Percentiles rank a stretch among this genome's conserved stretches.
Conservation (phyloP, 768 basidiomycete species). For the Kwoniella botswanensis region DNA sequence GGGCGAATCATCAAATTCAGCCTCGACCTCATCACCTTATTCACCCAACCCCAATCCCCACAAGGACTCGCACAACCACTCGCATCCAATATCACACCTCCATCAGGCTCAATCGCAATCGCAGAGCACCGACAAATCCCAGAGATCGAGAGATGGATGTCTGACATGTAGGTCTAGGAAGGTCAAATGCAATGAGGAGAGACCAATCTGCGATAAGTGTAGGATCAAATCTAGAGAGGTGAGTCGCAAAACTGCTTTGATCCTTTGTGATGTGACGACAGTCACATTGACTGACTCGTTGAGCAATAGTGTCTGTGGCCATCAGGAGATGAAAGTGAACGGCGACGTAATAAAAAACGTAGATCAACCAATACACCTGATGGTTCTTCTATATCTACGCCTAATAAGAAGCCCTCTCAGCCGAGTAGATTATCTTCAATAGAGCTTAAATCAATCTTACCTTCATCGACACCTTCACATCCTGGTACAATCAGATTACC, state of each 20-base stretch:
- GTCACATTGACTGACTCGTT: too few species aligned
- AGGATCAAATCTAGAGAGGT: slow-evolving; percentile 28
- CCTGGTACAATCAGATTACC: slow-evolving; percentile 5
- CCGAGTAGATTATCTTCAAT: neutral
- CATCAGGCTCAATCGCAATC: neutral
- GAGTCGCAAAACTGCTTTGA: neutral
- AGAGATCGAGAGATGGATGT: slow-evolving; percentile 30
- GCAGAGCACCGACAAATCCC: neutral
- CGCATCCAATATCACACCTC: neutral
- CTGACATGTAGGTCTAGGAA: slow-evolving; percentile 29
- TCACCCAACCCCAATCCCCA: slow-evolving; percentile 4
- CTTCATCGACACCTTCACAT: neutral
- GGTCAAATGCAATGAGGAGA: slow-evolving; percentile 30
- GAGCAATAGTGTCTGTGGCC: slow-evolving; percentile 22
- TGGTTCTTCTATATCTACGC: neutral
- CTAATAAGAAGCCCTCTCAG: neutral
- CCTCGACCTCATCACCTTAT: neutral
- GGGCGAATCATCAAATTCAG: slow-evolving; percentile 13
- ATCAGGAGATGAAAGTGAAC: slow-evolving; percentile 22
- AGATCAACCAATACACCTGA: neutral
- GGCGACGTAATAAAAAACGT: slow-evolving; percentile 22
- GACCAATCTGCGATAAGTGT: slow-evolving; percentile 29
- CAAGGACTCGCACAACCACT: neutral
- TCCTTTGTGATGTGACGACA: neutral
- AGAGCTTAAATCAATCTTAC: neutral